phyloP scores from a whole-genome alignment of 495 filamentous ascomycete genomes.

The Thermothielavioides terrestris region DNA sequence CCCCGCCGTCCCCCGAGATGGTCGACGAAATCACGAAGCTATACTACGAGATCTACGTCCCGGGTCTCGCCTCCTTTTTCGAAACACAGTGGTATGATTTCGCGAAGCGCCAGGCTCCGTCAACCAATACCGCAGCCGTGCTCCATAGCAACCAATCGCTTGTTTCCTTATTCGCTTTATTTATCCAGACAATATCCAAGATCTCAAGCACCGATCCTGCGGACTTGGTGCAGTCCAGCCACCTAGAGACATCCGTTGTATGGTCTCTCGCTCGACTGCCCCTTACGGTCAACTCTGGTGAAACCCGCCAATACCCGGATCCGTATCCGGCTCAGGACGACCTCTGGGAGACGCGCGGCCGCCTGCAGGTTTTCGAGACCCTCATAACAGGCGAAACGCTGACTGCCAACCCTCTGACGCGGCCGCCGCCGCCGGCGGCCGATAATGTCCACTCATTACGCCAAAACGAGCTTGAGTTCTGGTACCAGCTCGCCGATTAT shows the following conservation, averaged over 20 bases:
- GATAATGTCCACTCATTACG: constrained; percentile 44
- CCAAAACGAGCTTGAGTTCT: constrained; percentile 66
- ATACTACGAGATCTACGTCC: constrained; percentile 67
- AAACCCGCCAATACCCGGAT: background rate
- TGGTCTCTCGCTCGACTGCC: constrained; percentile 50
- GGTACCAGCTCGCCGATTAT: constrained; percentile 65
- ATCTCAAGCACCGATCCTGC: constrained; percentile 44
- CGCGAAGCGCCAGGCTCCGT: constrained; percentile 31
- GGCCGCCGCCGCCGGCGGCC: constrained; percentile 33
- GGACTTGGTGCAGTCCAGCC: constrained; percentile 51
- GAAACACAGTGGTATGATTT: constrained; percentile 75
- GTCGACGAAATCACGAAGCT: constrained; percentile 65
- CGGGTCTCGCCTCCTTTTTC: constrained; percentile 69
- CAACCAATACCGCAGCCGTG: constrained; percentile 19
- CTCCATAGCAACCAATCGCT: constrained; percentile 51
- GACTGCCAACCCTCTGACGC: constrained; percentile 47
- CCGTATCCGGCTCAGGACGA: constrained; percentile 35
- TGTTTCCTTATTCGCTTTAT: constrained; percentile 53
- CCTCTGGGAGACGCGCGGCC: constrained; percentile 49
- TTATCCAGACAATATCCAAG: constrained; percentile 41
- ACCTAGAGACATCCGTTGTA: constrained; percentile 63
- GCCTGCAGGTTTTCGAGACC: constrained; percentile 65
- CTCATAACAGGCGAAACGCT: constrained; percentile 62
- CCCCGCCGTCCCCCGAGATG: constrained; percentile 41
- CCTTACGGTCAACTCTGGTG: constrained; percentile 21